Evolutionary conservation across 768 basidiomycete species (phyloP), one percentile per base, ranked within the genome.

Genomic region (Russula brevipes): DNA sequence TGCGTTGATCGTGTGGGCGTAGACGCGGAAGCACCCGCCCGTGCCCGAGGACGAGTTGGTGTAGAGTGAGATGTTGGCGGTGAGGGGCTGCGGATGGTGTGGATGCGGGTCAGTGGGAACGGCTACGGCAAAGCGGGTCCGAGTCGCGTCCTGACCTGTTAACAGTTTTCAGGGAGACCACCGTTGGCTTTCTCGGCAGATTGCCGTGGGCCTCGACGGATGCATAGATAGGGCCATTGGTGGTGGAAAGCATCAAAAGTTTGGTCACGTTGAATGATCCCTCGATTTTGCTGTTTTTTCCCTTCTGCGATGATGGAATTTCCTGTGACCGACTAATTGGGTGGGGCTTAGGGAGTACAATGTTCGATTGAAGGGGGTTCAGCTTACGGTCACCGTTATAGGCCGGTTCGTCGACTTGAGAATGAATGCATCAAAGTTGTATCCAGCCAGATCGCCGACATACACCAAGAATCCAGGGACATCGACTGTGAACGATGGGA

Each of bases 371-470:
- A 30, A 30, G 36, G 14, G 19, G 50, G 39, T 33, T 24, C 46
- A 9, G 33, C 61, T 52, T 38, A 63, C 61, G 12, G 44, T 46
- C 19, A 52, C 56, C 12, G 50, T 46, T 30, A 63, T 17, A 2
- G 55, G 61, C 4, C 31, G n/a, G 19, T 63, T 59, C 7, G 38
- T 41, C 39, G 62, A 53, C 33, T 54, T 63, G 57, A 54, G 57
- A 41, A 24, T 11, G 19, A 59, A 30, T 36, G 39, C 0, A 41
- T 30, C 46, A 42, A 59, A 63, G 14, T 11, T 31, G 19, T 19
- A 59, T 31, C 57, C 17, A 41, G 57, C 49, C 12, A 59, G 31
- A n/a, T 54, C 17, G 19, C 41, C 52, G 19, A 49, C 49, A 19
- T 59, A 12, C 31, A 63, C 10, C n/a, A 2, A 38, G 51, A 59